Evolutionary conservation across 768 basidiomycete species (phyloP).

Genomic region (Collybiopsis confluens): DNA sequence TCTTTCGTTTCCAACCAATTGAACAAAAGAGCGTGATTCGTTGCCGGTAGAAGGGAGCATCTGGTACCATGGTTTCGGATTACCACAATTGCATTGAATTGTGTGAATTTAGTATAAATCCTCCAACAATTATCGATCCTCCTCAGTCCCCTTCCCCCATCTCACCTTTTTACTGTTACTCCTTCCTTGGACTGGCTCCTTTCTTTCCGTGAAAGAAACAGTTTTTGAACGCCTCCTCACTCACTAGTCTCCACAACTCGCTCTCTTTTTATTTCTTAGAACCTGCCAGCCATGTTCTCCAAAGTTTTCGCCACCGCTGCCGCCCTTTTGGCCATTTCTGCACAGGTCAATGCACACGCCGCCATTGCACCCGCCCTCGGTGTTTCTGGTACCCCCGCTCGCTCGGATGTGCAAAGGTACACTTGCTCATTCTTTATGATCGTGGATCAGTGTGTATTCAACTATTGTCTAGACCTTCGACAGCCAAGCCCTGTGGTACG

Average conservation of each 20-base stretch:
- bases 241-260: conserved; percentile 1
- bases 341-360: conserved; percentile 3
- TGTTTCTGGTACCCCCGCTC: conserved; percentile 12
- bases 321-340: background rate
- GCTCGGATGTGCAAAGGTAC: conserved; percentile 17
- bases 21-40: background rate
- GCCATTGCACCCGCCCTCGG: background rate
- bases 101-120: background rate
- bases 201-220: conserved; percentile 7
- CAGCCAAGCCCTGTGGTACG: conserved; percentile 13
- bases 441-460: too few relatives aligned
- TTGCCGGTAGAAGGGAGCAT: background rate
- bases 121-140: background rate
- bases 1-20: background rate
- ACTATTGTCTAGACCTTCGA: too few relatives aligned
- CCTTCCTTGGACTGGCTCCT: conserved; percentile 6
- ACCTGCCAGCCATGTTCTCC: conserved; percentile 10
- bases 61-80: conserved; percentile 6
- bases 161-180: background rate
- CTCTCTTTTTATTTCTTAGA: background rate
- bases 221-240: conserved; percentile 1
- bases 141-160: background rate
- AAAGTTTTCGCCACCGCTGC: conserved; percentile 2
- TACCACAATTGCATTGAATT: background rate
- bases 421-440: too few relatives aligned